phyloP scores from a whole-genome alignment of 345 rosid genomes.

The Rhodamnia rubescens region DNA sequence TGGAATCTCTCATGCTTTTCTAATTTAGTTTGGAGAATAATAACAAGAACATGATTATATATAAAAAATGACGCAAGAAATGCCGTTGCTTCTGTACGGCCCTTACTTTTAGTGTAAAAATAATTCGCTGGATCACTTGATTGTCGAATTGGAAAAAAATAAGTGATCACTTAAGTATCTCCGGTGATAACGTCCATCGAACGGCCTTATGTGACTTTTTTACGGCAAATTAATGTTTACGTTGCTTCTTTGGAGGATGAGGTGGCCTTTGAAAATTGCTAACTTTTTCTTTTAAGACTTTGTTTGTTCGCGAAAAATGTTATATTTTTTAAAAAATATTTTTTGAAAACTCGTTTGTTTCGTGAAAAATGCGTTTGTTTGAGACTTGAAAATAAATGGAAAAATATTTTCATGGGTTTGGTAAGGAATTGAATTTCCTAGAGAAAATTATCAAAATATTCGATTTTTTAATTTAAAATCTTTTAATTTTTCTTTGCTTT shows the following conservation, averaged over 20 bases:
- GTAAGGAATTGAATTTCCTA: too few relatives aligned
- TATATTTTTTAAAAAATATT: too few relatives aligned
- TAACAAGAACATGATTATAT: background rate
- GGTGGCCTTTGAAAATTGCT: background rate
- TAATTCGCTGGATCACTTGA: background rate
- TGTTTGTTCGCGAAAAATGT: too few relatives aligned
- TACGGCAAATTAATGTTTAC: background rate
- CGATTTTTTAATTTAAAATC: too few relatives aligned
- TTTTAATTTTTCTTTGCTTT: too few relatives aligned
- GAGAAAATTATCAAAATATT: too few relatives aligned
- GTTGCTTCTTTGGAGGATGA: background rate
- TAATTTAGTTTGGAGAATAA: background rate
- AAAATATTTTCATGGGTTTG: too few relatives aligned
- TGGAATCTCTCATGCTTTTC: background rate
- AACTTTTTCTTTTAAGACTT: too few relatives aligned
- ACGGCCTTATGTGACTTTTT: background rate
- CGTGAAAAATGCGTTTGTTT: too few relatives aligned
- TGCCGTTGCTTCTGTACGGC: accelerated
- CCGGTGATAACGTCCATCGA: accelerated
- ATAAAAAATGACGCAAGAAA: background rate
- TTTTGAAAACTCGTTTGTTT: too few relatives aligned
- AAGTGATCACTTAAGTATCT: background rate
- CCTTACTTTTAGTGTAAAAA: accelerated
- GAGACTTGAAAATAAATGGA: too few relatives aligned
- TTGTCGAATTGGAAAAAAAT: accelerated